Evolutionary conservation across 306 rosid genomes (phyloP).

Genomic region (Trifolium pratense): DNA sequence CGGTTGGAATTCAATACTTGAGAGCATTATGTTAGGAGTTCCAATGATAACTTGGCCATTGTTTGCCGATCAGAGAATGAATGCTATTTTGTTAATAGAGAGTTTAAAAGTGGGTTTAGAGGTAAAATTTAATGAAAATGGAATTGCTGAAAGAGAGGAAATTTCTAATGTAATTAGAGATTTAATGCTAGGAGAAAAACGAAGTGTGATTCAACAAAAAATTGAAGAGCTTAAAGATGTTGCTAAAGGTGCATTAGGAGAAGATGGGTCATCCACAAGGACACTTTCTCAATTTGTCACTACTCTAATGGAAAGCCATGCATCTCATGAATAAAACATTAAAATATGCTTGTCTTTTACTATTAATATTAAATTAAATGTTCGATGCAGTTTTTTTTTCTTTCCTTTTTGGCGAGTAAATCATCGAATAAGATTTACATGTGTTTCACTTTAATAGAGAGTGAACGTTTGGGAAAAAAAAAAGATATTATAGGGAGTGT

Average conservation of each 20-base stretch:
- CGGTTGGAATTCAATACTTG: constrained; percentile 44
- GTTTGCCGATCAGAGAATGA: constrained; percentile 34
- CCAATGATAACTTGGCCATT: constrained; percentile 43
- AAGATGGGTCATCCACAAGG: constrained; percentile 35
- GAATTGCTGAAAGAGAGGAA: constrained; percentile 21
- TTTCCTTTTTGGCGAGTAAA: no score
- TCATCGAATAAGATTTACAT: no score
- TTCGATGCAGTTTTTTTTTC: no score
- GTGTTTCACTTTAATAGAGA: no score
- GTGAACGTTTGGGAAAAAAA: no score
- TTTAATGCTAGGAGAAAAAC: constrained; percentile 26
- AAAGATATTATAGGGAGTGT: no score
- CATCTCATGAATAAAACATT: no score
- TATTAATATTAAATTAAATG: no score
- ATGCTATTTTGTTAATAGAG: constrained; percentile 28
- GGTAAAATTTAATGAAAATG: constrained; percentile 24
- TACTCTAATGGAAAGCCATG: neutral
- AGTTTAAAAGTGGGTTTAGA: constrained; percentile 26
- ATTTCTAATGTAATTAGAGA: constrained; percentile 11
- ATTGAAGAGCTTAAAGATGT: constrained; percentile 9
- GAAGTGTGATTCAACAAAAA: neutral
- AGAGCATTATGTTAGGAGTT: constrained; percentile 35
- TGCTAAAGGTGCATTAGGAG: neutral
- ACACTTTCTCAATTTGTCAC: constrained; percentile 1
- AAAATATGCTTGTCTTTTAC: no score